A percentile compares a stretch with the other conserved stretches of the same genome.
phyloP scores from a whole-genome alignment of 768 basidiomycete species.

The Clitopilus hobsonii region DNA sequence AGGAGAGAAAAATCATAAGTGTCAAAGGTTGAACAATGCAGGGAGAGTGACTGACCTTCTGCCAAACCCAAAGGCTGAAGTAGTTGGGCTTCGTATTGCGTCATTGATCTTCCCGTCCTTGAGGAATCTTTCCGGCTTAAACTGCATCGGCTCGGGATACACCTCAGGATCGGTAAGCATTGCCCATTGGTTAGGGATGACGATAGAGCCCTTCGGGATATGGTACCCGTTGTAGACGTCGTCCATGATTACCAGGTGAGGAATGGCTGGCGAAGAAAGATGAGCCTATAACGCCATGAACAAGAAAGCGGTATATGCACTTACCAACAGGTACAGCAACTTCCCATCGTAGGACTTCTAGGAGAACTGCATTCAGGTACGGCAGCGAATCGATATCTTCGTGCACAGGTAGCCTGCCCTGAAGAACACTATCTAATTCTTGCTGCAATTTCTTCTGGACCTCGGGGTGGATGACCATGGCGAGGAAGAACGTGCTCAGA shows the following conservation, averaged over 20 bases:
- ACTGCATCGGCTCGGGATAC: constrained; percentile 34
- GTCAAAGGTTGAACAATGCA: background rate
- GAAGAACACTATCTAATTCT: constrained; percentile 27
- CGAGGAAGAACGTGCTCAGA: constrained; percentile 24
- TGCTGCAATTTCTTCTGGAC: constrained; percentile 25
- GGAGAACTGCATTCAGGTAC: constrained; percentile 25
- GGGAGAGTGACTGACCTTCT: constrained; percentile 14
- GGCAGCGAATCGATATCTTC: constrained; percentile 22
- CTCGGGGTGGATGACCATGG: constrained; percentile 24
- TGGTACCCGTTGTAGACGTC: constrained; percentile 26
- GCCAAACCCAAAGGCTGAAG: constrained; percentile 28
- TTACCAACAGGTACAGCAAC: background rate
- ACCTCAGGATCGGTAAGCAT: constrained; percentile 31
- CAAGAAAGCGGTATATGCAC: background rate
- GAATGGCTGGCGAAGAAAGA: background rate
- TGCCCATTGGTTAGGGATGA: constrained; percentile 30
- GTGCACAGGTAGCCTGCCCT: constrained; percentile 25
- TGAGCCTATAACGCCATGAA: background rate
- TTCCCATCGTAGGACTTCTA: constrained; percentile 19
- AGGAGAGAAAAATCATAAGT: background rate
- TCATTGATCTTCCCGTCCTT: constrained; percentile 19
- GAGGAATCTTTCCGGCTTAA: constrained; percentile 38
- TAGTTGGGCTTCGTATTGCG: constrained; percentile 18
- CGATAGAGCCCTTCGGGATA: constrained; percentile 26
- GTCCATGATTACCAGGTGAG: background rate